phyloP scores from a whole-genome alignment of 2,329 filamentous ascomycete species.

The Penicillium sp. region DNA sequence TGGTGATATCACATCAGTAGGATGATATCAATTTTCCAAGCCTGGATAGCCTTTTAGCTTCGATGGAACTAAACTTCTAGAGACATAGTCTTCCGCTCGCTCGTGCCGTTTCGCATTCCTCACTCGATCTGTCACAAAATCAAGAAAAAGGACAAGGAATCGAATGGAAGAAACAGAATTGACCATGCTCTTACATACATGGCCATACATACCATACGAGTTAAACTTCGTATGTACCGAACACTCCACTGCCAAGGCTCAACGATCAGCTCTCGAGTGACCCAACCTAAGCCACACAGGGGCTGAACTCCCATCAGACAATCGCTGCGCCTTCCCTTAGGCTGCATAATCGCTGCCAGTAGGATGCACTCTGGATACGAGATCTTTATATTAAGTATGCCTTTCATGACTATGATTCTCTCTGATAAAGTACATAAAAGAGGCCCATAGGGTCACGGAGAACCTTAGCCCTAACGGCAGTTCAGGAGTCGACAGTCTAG shows the following conservation, averaged over 20 bases:
- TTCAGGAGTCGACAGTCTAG: conserved; percentile 11
- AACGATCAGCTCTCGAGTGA: neutral
- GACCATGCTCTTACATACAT: too few species aligned
- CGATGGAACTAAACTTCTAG: neutral
- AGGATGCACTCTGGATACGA: neutral
- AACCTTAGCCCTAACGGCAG: neutral
- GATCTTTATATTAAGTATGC: neutral
- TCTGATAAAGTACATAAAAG: too few species aligned
- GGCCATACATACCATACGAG: neutral
- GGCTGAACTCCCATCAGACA: conserved; percentile 12
- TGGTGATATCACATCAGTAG: neutral
- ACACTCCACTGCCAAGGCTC: conserved; percentile 4
- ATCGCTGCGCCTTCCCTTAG: neutral
- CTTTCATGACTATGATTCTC: too few species aligned
- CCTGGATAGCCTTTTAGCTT: neutral
- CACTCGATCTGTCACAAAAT: conserved; percentile 5
- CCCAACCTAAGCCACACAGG: conserved; percentile 21
- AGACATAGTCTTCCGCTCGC: neutral
- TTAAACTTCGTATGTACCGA: too few species aligned
- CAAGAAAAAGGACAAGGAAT: neutral
- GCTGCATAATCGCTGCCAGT: neutral
- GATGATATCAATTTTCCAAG: neutral
- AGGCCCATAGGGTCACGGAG: neutral
- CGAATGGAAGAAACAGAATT: neutral
- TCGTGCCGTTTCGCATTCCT: conserved; percentile 5